Base-by-base conservation (phyloP, 495 filamentous ascomycete species). In the Aspergillus bertholletiae region DNA sequence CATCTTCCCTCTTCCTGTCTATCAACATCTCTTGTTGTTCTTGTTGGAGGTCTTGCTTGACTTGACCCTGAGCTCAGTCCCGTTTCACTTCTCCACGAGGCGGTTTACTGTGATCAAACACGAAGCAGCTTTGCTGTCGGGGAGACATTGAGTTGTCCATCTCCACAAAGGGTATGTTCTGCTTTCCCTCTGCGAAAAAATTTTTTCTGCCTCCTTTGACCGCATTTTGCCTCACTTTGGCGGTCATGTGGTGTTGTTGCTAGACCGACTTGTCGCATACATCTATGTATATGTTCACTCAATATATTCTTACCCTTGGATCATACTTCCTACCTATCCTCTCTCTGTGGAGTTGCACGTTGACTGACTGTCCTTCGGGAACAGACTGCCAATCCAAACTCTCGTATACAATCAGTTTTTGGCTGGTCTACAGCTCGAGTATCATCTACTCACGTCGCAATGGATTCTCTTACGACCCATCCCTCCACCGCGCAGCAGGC, bases 61-160 rank as follows among this genome's bases (percentile, higher is more conserved):
- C 54, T 53, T 50, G 49, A 49, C 54, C 17, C 56, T 57, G 45
- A 52, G 11, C 46, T 56, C 30, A 22, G 53, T 39, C 41, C 54
- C 56, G 54, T 63, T 51, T 54, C 27, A 41, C 37, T 28, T 17
- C 41, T 30, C 8, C 40, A 15, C 49, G 46, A 47, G 55, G 56
- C 55, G 28, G 32, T 39, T 41, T 40, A 49, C 40, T 27, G 45
- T 60, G 28, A 30, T 22, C 51, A 24, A 44, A 22, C 48, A 43
- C 61, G 69, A 54, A 53, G 58, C 55, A 64, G 56, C 55, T 60
- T 60, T 60, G 52, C 66, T 75, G 71, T 76, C 85, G 90, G 92
- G 89, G 92, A 96, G 86, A 90, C 92, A 96, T 97, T 97, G 73
- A 85, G 64, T 97, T 96, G 92, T 96, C 89, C 80, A 89, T 96